A percentile compares a stretch with the other conserved stretches of the same genome.
Conservation (phyloP, 1,284 basidiomycete genomes). For the Heterobasidion occidentale region DNA sequence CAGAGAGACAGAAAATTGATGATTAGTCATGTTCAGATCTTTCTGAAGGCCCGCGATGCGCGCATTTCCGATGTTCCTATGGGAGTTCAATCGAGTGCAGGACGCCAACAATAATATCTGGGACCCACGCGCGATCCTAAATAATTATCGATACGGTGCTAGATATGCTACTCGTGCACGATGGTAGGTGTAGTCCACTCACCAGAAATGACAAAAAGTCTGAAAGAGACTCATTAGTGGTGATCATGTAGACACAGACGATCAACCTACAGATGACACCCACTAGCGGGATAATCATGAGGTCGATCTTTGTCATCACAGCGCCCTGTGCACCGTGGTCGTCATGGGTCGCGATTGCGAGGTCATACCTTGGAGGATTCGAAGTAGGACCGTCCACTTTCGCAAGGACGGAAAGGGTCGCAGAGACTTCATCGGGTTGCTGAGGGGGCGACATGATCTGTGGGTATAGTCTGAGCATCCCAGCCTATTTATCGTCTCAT, state of each 20-base stretch:
- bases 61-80: constrained; percentile 51
- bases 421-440: too few species aligned
- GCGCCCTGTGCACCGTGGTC: neutral
- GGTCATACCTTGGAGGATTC: neutral
- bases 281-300: constrained; percentile 38
- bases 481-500: too few species aligned
- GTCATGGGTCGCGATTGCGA: neutral
- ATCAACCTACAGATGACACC: constrained; percentile 37
- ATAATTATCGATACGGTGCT: neutral
- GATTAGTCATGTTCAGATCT: constrained; percentile 40
- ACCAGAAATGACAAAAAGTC: constrained; percentile 13
- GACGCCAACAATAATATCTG: neutral
- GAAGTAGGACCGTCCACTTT: neutral
- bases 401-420: neutral
- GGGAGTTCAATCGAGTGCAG: constrained; percentile 12
- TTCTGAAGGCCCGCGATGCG: constrained; percentile 49
- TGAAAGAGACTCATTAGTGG: neutral
- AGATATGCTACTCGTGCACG: neutral
- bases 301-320: constrained; percentile 31
- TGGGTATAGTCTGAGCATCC: too few species aligned
- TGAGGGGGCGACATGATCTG: too few species aligned
- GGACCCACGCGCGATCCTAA: neutral
- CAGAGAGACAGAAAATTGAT: constrained; percentile 23
- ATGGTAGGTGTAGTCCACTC: neutral
- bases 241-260: neutral